These are phyloP conservation scores for Diaporthe nobilis DNA, from an alignment of 2,329 filamentous ascomycete genomes.

Conservation along the genomic window DNA sequence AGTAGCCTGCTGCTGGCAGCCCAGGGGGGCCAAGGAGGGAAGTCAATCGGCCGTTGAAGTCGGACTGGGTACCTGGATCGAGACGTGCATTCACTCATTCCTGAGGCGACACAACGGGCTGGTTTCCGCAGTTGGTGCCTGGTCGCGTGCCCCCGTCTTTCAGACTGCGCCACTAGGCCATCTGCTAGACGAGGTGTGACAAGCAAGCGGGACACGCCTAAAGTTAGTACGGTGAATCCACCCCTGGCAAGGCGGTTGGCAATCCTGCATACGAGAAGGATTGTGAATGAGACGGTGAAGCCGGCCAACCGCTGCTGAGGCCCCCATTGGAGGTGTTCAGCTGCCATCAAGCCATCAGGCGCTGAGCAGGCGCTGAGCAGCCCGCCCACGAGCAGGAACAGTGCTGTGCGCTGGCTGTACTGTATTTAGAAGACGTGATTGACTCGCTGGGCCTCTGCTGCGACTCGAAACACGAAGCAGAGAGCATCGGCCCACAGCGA, in stretches of 20 bases:
- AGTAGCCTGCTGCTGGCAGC: background rate
- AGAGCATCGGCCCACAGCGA: slow-evolving; percentile 7
- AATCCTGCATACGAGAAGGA: slow-evolving; percentile 27
- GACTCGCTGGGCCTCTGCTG: slow-evolving; percentile 25
- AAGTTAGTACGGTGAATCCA: background rate
- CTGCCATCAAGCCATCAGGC: background rate
- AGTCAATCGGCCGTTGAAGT: slow-evolving; percentile 4
- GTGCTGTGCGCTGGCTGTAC: slow-evolving; percentile 23
- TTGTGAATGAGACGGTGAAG: slow-evolving; percentile 22
- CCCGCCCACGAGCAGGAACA: background rate
- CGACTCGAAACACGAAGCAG: slow-evolving; percentile 25
- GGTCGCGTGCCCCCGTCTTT: slow-evolving; percentile 2
- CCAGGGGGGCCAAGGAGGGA: background rate
- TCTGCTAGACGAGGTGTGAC: slow-evolving; percentile 12
- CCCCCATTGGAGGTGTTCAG: background rate
- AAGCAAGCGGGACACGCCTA: background rate
- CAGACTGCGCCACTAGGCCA: slow-evolving; percentile 26
- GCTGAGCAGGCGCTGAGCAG: background rate
- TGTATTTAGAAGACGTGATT: slow-evolving; percentile 16
- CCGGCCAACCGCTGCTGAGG: slow-evolving; percentile 17
- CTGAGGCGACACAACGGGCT: background rate
- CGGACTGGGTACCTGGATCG: slow-evolving; percentile 8
- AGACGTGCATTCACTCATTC: slow-evolving; percentile 14
- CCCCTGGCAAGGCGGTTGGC: slow-evolving; percentile 9
- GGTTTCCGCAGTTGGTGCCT: slow-evolving; percentile 19